Evolutionary conservation across 192 early-diverging fungal species (phyloP), one percentile per base, ranked within the genome.

Genomic region (Coemansia umbellata): DNA sequence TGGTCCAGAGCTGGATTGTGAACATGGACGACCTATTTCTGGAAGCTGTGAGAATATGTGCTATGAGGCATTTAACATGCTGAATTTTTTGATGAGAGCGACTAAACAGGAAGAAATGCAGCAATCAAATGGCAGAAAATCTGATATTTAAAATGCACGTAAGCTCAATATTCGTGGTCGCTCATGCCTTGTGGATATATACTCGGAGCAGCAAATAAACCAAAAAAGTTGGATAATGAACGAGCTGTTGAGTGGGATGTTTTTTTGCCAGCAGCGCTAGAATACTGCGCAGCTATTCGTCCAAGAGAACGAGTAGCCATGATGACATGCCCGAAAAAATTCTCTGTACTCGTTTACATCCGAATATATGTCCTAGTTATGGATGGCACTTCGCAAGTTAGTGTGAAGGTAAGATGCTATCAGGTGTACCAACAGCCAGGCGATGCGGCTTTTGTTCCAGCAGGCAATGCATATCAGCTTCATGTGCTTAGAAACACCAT

Each of bases 391-490:
- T n/a, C n/a, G n/a, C n/a, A n/a, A n/a, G n/a, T n/a, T n/a, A n/a
- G n/a, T n/a, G n/a, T n/a, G n/a, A n/a, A n/a, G n/a, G n/a, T n/a
- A n/a, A 52, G 32, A 6, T 58, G 70, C 19, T 86, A 72, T 73
- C 66, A 80, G 3, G 55, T 91, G 10, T 72, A 74, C 42, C 86
- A 91, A 53, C 59, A 72, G 27, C 62, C 77, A 4, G 87, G 87
- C 2, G 89, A 89, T 50, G 80, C 82, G 0, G 81, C 89, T 1
- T 88, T 85, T 67, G 71, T 91, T n/a, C 87, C 89, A 3, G 83
- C 84, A 10, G 89, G 89, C 5, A 84, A 78, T 32, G 72, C 82
- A 2, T 84, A 85, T 44, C 85, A 89, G 60, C 82, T 85, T 8
- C 58, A 72, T 26, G 84, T 83, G 33, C 68, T 79, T 15, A 45